A percentile compares a stretch with the other conserved stretches of the same genome.
phyloP scores from a whole-genome alignment of 176 grass and related monocot genomes.

The Eremochloa ophiuroides region DNA sequence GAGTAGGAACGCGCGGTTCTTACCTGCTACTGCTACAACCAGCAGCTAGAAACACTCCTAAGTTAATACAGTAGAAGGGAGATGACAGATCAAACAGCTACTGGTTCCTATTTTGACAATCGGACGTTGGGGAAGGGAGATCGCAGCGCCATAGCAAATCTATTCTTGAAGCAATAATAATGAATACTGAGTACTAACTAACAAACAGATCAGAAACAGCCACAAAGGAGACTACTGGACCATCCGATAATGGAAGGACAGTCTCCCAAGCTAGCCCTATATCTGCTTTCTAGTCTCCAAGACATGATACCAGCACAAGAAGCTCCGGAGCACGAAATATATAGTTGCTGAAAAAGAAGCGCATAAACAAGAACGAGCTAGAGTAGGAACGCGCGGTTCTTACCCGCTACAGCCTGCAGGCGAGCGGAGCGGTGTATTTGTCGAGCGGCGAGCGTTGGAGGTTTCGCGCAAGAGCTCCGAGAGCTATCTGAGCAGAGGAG shows the following conservation, averaged over 20 bases:
- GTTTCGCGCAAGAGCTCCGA: not conserved
- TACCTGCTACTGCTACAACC: slow-evolving; percentile 1
- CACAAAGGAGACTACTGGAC: not conserved
- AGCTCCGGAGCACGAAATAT: not conserved
- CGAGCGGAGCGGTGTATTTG: not conserved
- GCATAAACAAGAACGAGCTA: not conserved
- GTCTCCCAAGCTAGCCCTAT: not conserved
- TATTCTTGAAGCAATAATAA: not conserved
- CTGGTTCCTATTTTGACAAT: not conserved
- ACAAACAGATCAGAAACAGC: not conserved
- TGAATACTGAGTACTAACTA: not conserved
- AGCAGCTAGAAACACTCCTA: too few relatives aligned
- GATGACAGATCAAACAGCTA: not conserved
- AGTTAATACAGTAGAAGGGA: too few relatives aligned
- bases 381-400: not conserved
- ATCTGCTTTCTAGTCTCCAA: not conserved
- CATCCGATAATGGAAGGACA: slow-evolving; percentile 10
- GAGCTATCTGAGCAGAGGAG: not conserved
- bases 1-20: not conserved
- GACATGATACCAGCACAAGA: not conserved
- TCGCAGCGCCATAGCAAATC: not conserved
- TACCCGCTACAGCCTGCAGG: not conserved
- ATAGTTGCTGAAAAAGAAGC: not conserved
- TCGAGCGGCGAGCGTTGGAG: not conserved
- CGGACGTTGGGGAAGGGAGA: not conserved